phyloP scores from a whole-genome alignment of 345 rosid genomes.

The Salix exigua region DNA sequence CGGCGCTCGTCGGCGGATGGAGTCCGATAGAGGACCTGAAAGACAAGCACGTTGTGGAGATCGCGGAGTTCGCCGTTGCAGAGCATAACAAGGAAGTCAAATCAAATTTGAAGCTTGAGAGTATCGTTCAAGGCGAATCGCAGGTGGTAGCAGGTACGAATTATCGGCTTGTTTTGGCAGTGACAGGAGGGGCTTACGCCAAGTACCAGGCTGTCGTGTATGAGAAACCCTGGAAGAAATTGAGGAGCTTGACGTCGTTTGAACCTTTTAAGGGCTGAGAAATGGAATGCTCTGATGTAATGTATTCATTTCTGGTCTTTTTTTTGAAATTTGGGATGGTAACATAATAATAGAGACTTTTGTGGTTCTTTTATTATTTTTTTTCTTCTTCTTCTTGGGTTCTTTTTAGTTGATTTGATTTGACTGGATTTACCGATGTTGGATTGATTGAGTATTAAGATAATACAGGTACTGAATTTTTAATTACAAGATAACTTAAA shows the following conservation, averaged over 20 bases:
- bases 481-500: no score
- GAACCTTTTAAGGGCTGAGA: background rate
- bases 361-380: no score
- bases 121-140: conserved; percentile 39
- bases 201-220: conserved; percentile 46
- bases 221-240: conserved; percentile 44
- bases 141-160: conserved; percentile 56
- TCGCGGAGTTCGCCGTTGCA: conserved; percentile 47
- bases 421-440: no score
- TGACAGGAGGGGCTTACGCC: conserved; percentile 6
- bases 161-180: conserved; percentile 40
- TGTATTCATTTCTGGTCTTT: no score
- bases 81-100: conserved; percentile 29
- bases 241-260: conserved; percentile 46
- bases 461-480: no score
- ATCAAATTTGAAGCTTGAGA: conserved; percentile 21
- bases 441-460: no score
- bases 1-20: conserved; percentile 40
- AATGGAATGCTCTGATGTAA: no score
- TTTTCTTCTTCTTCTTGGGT: no score
- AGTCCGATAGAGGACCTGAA: conserved; percentile 37
- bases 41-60: conserved; percentile 42
- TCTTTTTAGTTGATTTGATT: no score
- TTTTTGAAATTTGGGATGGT: no score
- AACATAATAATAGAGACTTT: no score